Evolutionary conservation across 2,329 filamentous ascomycete genomes (phyloP).

Genomic region (Penicillium sp.): DNA sequence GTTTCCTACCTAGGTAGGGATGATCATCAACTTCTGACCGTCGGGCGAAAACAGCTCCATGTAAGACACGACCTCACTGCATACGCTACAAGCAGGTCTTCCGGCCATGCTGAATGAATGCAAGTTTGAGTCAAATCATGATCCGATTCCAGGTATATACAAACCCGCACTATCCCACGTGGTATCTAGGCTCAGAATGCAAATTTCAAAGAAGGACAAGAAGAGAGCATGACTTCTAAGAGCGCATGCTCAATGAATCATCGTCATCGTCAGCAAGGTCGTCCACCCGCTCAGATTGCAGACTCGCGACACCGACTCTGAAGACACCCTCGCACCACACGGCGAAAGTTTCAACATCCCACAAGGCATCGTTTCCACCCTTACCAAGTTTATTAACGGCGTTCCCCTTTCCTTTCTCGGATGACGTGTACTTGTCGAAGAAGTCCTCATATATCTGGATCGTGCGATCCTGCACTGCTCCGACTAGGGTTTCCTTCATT

Average conservation of each 20-base stretch:
- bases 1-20: not conserved
- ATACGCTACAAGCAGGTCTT: not conserved
- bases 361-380: constrained; percentile 63
- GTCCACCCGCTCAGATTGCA: constrained; percentile 30
- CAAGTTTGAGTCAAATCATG: not conserved
- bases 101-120: not conserved
- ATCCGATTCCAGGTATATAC: constrained; percentile 6
- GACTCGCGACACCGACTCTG: constrained; percentile 53
- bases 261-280: constrained; percentile 35
- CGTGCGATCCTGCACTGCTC: constrained; percentile 66
- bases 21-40: not conserved
- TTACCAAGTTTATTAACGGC: constrained; percentile 58
- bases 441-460: constrained; percentile 67
- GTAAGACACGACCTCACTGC: not conserved
- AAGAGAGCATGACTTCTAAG: constrained; percentile 13
- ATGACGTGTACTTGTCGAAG: constrained; percentile 56
- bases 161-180: constrained; percentile 4
- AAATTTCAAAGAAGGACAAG: constrained; percentile 21
- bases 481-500: constrained; percentile 67
- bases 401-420: constrained; percentile 45
- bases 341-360: constrained; percentile 66
- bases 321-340: constrained; percentile 66
- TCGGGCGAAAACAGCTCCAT: not conserved
- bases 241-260: constrained; percentile 28
- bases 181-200: constrained; percentile 12